Percentiles rank a stretch among this genome's conserved stretches.
These are phyloP conservation scores for Smallanthus sonchifolius DNA, from an alignment of 129 eudicot species.

Conservation along the genomic window DNA sequence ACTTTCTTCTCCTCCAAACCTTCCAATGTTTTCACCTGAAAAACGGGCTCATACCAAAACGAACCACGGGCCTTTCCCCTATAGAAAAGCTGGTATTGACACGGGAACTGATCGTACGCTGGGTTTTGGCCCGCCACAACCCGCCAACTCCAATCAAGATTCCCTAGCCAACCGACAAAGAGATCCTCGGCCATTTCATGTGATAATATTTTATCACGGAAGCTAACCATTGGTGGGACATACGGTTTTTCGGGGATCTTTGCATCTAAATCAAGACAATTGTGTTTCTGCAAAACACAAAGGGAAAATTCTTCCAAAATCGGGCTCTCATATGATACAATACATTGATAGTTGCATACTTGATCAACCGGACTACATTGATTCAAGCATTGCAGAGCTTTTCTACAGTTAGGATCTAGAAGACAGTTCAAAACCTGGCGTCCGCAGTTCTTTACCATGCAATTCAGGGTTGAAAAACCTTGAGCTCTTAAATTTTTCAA, in stretches of 20 bases:
- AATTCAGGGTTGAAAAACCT: constrained; percentile 72
- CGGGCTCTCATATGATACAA: constrained; percentile 90
- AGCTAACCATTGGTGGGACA: constrained; percentile 62
- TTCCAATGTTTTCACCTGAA: constrained; percentile 75
- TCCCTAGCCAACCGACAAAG: constrained; percentile 83
- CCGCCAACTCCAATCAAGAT: constrained; percentile 94
- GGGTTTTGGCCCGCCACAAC: constrained; percentile 97
- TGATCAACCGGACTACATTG: constrained; percentile 96
- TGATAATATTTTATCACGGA: constrained; percentile 43
- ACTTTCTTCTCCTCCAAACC: constrained; percentile 94
- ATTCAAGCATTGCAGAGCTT: constrained; percentile 90
- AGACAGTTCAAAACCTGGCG: constrained; percentile 85
- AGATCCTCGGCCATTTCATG: constrained; percentile 90
- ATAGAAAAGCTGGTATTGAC: constrained; percentile 94
- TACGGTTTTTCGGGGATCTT: constrained; percentile 77
- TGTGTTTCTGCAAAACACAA: constrained; percentile 85
- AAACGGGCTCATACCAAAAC: constrained; percentile 98
- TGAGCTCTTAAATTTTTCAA: constrained; percentile 74
- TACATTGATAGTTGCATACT: constrained; percentile 84
- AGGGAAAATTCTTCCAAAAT: constrained; percentile 79
- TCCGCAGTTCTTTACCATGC: constrained; percentile 91
- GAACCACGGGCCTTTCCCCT: constrained; percentile 89
- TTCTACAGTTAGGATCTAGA: constrained; percentile 72
- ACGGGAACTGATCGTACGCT: constrained; percentile 95
- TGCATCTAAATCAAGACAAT: constrained; percentile 78